These are phyloP conservation scores for Ustilago crameri DNA, from an alignment of 1,284 basidiomycete species.

Conservation along the genomic window DNA sequence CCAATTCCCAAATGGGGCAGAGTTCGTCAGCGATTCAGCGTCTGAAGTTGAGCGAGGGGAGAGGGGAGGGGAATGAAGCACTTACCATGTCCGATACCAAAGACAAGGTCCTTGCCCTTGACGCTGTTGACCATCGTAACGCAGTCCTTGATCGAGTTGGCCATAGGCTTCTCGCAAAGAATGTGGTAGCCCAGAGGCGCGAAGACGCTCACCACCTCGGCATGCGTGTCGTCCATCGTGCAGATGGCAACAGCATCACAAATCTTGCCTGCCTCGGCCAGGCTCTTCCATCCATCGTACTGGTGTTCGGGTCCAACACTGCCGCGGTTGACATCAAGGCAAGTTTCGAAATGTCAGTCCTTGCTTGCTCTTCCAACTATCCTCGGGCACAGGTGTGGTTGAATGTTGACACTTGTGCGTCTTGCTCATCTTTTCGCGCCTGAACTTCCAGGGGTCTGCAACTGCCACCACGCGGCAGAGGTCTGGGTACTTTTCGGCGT, in stretches of 20 bases:
- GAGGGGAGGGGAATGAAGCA: background rate
- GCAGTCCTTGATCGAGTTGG: slow-evolving; percentile 43
- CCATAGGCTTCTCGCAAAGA: slow-evolving; percentile 44
- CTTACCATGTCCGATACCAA: slow-evolving; percentile 32
- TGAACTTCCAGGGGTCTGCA: slow-evolving; percentile 41
- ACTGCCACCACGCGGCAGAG: slow-evolving; percentile 32
- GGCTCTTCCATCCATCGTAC: slow-evolving; percentile 40
- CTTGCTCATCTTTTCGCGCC: slow-evolving; percentile 41
- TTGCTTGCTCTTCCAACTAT: no score
- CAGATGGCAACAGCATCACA: slow-evolving; percentile 41
- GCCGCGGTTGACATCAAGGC: background rate
- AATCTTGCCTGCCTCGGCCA: slow-evolving; percentile 31
- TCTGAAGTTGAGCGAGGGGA: background rate
- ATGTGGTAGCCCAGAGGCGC: slow-evolving; percentile 43
- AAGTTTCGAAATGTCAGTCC: slow-evolving; percentile 3
- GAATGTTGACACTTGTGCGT: slow-evolving; percentile 34
- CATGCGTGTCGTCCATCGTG: slow-evolving; percentile 45
- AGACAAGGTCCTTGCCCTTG: slow-evolving; percentile 20
- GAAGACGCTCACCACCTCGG: slow-evolving; percentile 34
- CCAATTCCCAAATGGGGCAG: background rate
- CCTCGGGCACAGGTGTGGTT: no score
- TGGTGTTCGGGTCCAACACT: slow-evolving; percentile 24
- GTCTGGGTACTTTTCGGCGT: slow-evolving; percentile 28
- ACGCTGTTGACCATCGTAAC: slow-evolving; percentile 38
- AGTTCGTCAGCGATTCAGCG: background rate